Conservation (phyloP, 1,139 yeast genomes). For the Suhomyces taliae region DNA sequence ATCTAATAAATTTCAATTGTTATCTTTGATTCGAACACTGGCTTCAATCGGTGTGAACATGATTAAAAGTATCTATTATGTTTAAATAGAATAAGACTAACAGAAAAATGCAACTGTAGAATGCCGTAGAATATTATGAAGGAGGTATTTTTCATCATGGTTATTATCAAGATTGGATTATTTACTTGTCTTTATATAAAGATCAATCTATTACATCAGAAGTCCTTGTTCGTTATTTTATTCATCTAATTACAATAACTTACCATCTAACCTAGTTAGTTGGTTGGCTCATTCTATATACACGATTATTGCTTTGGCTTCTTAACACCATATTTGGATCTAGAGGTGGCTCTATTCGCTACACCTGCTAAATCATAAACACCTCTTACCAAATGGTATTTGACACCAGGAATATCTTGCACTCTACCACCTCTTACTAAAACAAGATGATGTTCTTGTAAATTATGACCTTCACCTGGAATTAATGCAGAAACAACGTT, state of each 20-base stretch:
- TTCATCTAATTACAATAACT: no score
- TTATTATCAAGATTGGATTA: no score
- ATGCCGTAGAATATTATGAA: no score
- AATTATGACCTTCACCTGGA: conserved; percentile 98
- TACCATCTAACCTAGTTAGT: no score
- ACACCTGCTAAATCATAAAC: conserved; percentile 93
- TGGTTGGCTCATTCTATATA: neutral
- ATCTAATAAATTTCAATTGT: no score
- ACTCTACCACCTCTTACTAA: conserved; percentile 96
- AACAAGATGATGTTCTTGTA: conserved; percentile 97
- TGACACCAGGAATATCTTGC: conserved; percentile 98
- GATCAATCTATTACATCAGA: neutral
- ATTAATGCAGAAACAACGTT: conserved; percentile 88
- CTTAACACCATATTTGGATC: conserved; percentile 94
- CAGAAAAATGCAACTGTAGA: no score
- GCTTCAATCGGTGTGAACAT: no score
- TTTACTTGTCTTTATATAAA: no score
- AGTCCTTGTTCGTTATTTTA: neutral
- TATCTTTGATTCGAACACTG: no score
- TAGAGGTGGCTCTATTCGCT: conserved; percentile 83
- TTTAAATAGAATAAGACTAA: no score
- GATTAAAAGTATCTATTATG: no score
- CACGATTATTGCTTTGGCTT: conserved; percentile 54
- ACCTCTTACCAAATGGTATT: conserved; percentile 92
- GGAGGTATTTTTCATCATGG: neutral